Evolutionary conservation across 257 asterid species (phyloP).

Genomic region (Echium plantagineum): DNA sequence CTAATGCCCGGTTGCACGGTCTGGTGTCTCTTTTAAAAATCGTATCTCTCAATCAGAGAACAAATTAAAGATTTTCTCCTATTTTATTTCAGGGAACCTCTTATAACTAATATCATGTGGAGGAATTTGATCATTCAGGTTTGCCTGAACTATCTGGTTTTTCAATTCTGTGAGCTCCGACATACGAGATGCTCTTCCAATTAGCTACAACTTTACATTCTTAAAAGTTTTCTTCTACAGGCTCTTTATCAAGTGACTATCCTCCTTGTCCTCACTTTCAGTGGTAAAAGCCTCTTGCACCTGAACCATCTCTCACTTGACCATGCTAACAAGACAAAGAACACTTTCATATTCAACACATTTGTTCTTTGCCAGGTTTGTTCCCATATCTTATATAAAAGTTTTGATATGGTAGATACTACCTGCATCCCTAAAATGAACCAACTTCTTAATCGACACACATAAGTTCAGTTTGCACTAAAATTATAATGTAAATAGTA

Average conservation of each 20-base stretch:
- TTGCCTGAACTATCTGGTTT: slow-evolving; percentile 4
- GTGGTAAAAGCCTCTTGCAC: slow-evolving; percentile 51
- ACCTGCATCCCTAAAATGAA: not conserved
- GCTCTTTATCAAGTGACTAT: slow-evolving; percentile 86
- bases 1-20: not conserved
- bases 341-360: slow-evolving; percentile 80
- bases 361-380: slow-evolving; percentile 84
- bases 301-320: slow-evolving; percentile 31
- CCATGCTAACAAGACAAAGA: slow-evolving; percentile 59
- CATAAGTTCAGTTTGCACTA: too few species aligned
- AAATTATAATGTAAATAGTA: too few species aligned
- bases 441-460: too few species aligned
- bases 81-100: slow-evolving; percentile 70
- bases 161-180: not conserved
- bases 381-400: not conserved
- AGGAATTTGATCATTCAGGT: slow-evolving; percentile 90
- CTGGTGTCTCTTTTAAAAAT: not conserved
- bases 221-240: slow-evolving; percentile 25
- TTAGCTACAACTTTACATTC: slow-evolving; percentile 1
- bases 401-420: not conserved
- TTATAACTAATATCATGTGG: slow-evolving; percentile 96
- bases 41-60: not conserved
- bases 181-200: not conserved
- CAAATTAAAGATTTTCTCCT: not conserved
- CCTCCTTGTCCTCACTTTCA: slow-evolving; percentile 72